Percentiles rank a stretch among this genome's conserved stretches.
Conservation (phyloP, 805 yeast genomes). For the Zygosaccharomyces gambellarensis region DNA sequence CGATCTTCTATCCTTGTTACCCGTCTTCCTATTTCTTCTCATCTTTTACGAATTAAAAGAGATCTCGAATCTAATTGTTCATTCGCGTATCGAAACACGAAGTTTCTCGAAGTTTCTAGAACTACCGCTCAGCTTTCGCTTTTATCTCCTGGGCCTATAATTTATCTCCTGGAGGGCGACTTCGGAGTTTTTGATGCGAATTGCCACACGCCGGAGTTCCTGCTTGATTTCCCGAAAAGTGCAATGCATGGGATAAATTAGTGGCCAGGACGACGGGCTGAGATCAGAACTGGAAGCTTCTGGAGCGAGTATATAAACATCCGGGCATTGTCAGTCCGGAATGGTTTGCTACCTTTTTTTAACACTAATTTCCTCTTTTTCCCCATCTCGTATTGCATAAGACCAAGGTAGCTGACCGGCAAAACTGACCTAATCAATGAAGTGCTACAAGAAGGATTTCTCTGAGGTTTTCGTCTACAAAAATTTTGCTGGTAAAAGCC, state of each 20-base stretch:
- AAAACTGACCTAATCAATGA: background rate
- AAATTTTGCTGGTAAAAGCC: background rate
- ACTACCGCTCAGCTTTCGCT: too few species aligned
- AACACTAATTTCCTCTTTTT: too few species aligned
- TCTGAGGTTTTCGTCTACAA: background rate
- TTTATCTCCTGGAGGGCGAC: background rate
- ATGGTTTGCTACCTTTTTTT: background rate
- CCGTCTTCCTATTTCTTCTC: too few species aligned
- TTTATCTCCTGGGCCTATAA: too few species aligned
- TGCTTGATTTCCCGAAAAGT: background rate
- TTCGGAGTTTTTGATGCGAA: background rate
- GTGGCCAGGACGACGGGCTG: background rate
- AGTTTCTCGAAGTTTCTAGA: too few species aligned
- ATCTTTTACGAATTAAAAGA: too few species aligned
- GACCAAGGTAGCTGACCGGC: background rate
- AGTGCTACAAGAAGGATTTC: background rate
- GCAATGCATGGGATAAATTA: too few species aligned
- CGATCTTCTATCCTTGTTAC: too few species aligned
- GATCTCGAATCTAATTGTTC: too few species aligned
- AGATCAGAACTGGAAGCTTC: background rate
- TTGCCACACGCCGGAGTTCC: background rate
- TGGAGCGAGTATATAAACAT: background rate
- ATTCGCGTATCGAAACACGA: too few species aligned
- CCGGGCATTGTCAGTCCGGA: too few species aligned
- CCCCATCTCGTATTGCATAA: too few species aligned